Evolutionary conservation across 2,329 filamentous ascomycete species (phyloP), one percentile per base, ranked within the genome.

Genomic region (Trichophyton rubrum): DNA sequence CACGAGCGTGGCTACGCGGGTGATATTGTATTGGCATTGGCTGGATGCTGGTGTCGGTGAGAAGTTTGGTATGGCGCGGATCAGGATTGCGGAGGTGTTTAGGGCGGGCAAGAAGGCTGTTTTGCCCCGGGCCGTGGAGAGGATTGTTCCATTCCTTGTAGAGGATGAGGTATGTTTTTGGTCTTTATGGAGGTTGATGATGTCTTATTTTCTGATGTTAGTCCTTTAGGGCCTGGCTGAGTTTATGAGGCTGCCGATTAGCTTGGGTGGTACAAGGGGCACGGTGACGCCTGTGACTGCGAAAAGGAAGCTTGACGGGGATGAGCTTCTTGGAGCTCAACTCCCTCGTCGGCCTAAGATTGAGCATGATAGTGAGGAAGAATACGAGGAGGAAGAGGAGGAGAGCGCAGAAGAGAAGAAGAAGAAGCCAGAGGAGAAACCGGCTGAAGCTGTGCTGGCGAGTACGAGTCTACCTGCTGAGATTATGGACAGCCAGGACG

Each of bases 1-100:
- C 63, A 84, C 83, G 64, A 86, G 85, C 35, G 77, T 96, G 41
- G 82, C 84, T 63, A 88, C 84, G 47, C 81, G 90, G 59, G 72
- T 96, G 63, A 86, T 87, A 24, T 73, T 96, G 38, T 95, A 93
- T 72, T 82, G 87, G 67, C 89, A 96, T 74, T 91, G 83, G 82
- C 80, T 78, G 63, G 53, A 59, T 13, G 62, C 55, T 17, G 62
- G 58, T 74, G 77, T 66, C 68, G 72, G 79, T 51, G 73, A 72
- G 22, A 63, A 67, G 41, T 71, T 77, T 60, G 68, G 72, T 17
- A 74, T 77, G 24, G 76, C 77, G 62, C 78, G 79, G 65, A 72
- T 82, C 49, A 79, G 82, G 61, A 78, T 88, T 65, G 83, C 80
- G 9, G 85, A 84, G 57, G 74, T 89, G 9, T 80, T 87, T 68